A percentile compares a stretch with the other conserved stretches of the same genome.
phyloP scores from a whole-genome alignment of 2,329 filamentous ascomycete species.

The Talaromyces albobiverticillius region DNA sequence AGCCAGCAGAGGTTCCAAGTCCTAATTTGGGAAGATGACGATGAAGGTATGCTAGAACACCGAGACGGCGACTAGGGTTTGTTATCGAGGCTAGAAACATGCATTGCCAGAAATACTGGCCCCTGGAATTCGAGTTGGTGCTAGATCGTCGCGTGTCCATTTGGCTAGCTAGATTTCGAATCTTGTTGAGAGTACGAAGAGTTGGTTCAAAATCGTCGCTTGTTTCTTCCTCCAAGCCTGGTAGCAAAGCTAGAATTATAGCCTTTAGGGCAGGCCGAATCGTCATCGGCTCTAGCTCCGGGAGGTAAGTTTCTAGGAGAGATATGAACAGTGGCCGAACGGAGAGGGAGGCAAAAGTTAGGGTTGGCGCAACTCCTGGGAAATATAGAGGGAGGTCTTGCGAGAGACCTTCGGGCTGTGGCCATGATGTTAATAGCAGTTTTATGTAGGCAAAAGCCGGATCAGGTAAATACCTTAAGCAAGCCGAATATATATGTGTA shows the following conservation, averaged over 20 bases:
- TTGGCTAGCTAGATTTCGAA: conserved; percentile 60
- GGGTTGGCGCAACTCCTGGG: conserved; percentile 80
- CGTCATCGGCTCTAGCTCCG: conserved; percentile 66
- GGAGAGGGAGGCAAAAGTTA: conserved; percentile 92
- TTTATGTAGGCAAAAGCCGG: not conserved
- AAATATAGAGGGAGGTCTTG: conserved; percentile 83
- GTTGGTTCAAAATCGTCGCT: conserved; percentile 96
- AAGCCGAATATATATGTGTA: conserved; percentile 85
- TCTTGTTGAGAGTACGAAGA: conserved; percentile 70
- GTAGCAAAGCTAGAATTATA: conserved; percentile 81
- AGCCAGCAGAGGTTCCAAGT: conserved; percentile 29
- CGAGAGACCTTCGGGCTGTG: conserved; percentile 67
- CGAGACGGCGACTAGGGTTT: conserved; percentile 76
- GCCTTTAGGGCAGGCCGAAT: conserved; percentile 87
- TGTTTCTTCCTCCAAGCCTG: conserved; percentile 91
- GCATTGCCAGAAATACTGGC: conserved; percentile 97
- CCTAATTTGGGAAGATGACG: conserved; percentile 74
- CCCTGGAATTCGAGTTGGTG: conserved; percentile 57
- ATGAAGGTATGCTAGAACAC: conserved; percentile 80
- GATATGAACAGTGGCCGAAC: conserved; percentile 83
- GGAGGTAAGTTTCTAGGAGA: conserved; percentile 75
- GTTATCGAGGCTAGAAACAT: conserved; percentile 93
- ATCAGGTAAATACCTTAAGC: conserved; percentile 59
- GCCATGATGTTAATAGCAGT: not conserved
- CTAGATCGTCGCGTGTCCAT: conserved; percentile 54